A percentile compares a stretch with the other conserved stretches of the same genome.
Evolutionary conservation across 768 basidiomycete species (phyloP).

Genomic region (Rhodosporidiobolus sp.): DNA sequence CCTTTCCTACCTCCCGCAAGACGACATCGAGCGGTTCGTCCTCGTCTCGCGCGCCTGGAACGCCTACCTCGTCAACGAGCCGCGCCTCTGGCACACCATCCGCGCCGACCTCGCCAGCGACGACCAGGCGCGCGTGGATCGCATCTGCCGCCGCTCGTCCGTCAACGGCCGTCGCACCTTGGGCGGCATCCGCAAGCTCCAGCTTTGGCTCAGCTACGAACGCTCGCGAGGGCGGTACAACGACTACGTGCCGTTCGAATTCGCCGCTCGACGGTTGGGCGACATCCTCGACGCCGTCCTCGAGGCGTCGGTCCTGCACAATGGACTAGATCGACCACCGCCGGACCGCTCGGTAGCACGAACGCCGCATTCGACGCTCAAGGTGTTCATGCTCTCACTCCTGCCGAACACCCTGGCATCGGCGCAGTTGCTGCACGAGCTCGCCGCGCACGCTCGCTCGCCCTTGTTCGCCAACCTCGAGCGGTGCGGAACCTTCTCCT

Average conservation of each 20-base stretch:
- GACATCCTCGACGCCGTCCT: background rate
- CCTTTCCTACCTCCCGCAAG: slow-evolving; percentile 4
- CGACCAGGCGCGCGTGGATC: background rate
- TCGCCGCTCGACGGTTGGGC: background rate
- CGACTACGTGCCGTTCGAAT: background rate
- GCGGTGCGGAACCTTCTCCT: background rate
- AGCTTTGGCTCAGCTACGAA: background rate
- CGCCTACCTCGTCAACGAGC: slow-evolving; percentile 17
- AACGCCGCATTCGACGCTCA: slow-evolving; percentile 1
- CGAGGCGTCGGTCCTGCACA: background rate
- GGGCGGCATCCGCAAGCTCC: slow-evolving; percentile 7
- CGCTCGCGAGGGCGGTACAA: background rate
- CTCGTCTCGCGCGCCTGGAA: slow-evolving; percentile 29
- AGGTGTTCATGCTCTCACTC: background rate
- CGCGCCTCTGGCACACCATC: slow-evolving; percentile 20
- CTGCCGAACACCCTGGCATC: background rate
- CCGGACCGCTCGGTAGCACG: background rate
- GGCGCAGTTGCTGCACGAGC: background rate
- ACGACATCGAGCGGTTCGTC: background rate
- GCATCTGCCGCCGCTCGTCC: background rate
- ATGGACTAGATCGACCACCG: background rate
- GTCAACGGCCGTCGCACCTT: slow-evolving; percentile 5
- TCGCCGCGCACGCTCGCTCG: accelerated
- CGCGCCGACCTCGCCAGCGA: background rate
- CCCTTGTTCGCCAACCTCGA: background rate